These are phyloP conservation scores for Hevea brasiliensis DNA, from an alignment of 345 rosid species.

Conservation along the genomic window DNA sequence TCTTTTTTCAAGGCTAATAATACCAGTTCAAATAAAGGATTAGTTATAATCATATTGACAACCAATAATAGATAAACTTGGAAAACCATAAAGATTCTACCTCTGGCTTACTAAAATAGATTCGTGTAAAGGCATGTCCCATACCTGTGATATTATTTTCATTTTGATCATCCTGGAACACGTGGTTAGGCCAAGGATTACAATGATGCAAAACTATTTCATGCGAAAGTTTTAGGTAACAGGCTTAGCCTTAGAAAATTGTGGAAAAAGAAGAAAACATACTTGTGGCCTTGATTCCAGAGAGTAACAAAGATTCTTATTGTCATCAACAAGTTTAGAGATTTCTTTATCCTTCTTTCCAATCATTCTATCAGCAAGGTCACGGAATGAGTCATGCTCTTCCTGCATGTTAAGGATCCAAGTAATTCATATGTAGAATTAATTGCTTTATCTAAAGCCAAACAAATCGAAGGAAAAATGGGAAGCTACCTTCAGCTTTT, in stretches of 20 bases:
- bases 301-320: constrained; percentile 62
- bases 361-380: constrained; percentile 88
- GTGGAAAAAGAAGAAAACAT: constrained; percentile 24
- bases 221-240: constrained; percentile 16
- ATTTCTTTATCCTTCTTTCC: constrained; percentile 90
- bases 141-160: constrained; percentile 58
- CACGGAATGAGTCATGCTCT: constrained; percentile 85
- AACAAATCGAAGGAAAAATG: constrained; percentile 5
- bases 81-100: too few relatives aligned
- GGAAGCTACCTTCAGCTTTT: constrained; percentile 61
- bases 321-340: constrained; percentile 71
- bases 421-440: constrained; percentile 19
- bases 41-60: constrained; percentile 19
- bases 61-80: constrained; percentile 1
- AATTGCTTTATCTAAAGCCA: constrained; percentile 9
- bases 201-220: constrained; percentile 1
- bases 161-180: constrained; percentile 60
- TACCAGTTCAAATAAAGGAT: constrained; percentile 16
- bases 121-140: not conserved
- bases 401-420: constrained; percentile 52
- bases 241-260: constrained; percentile 8
- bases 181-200: constrained; percentile 28
- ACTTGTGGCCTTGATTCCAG: constrained; percentile 58
- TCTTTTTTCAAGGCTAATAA: constrained; percentile 59
- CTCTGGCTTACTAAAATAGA: too few relatives aligned